phyloP scores from a whole-genome alignment of 495 filamentous ascomycete genomes.

The Podospora appendiculata region DNA sequence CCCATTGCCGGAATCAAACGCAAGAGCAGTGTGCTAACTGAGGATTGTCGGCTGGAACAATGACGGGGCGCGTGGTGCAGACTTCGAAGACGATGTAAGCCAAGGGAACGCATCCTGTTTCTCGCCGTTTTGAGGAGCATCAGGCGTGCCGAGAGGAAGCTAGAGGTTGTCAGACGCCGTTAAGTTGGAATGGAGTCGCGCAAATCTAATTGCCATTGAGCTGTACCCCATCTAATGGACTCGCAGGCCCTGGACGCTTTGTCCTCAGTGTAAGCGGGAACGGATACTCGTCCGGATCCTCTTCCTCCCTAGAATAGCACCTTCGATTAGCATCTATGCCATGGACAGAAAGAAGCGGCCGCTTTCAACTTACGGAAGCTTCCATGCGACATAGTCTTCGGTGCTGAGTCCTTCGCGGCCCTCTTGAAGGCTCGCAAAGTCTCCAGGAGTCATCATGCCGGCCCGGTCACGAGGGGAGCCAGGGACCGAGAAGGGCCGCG shows the following conservation, averaged over 20 bases:
- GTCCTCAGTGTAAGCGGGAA: constrained; percentile 78
- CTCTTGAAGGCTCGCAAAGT: constrained; percentile 94
- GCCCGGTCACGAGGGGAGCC: constrained; percentile 84
- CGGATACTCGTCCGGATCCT: constrained; percentile 88
- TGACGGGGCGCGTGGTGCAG: neutral
- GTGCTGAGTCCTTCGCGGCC: constrained; percentile 87
- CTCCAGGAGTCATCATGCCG: constrained; percentile 98
- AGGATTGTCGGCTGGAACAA: neutral
- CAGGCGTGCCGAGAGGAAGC: neutral
- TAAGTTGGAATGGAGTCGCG: neutral
- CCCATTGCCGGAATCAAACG: too few species aligned
- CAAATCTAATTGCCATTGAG: constrained; percentile 30
- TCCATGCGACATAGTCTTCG: constrained; percentile 97
- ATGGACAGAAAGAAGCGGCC: neutral
- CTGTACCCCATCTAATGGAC: constrained; percentile 29
- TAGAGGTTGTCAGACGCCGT: neutral
- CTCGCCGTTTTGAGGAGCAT: neutral
- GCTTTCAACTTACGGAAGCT: constrained; percentile 74
- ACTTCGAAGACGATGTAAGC: neutral
- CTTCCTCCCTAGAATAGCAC: constrained; percentile 63
- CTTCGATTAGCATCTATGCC: neutral
- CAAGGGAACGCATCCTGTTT: neutral
- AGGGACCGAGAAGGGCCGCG: constrained; percentile 84
- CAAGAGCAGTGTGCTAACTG: too few species aligned
- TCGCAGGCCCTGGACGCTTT: constrained; percentile 32